These are phyloP conservation scores for Curvularia hawaiiensis DNA, from an alignment of 2,329 filamentous ascomycete genomes.

Conservation along the genomic window DNA sequence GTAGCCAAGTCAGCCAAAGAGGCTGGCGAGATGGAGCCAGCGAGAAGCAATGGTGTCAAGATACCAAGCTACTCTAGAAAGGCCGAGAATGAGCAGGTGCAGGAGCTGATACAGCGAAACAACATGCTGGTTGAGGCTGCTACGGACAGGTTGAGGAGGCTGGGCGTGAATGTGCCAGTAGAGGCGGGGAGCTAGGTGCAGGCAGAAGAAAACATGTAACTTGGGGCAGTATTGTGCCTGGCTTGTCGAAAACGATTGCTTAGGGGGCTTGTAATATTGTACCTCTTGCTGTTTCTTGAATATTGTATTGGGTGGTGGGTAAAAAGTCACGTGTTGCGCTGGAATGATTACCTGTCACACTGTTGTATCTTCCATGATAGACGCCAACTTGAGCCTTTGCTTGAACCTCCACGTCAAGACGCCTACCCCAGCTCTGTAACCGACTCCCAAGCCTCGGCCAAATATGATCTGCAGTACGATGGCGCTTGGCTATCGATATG, in stretches of 20 bases:
- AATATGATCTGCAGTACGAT: slow-evolving; percentile 1
- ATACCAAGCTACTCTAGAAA: slow-evolving; percentile 43
- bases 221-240: not conserved
- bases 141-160: slow-evolving; percentile 31
- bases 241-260: not conserved
- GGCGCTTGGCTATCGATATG: slow-evolving; percentile 13
- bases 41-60: slow-evolving; percentile 25
- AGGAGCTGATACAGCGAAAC: slow-evolving; percentile 41
- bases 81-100: slow-evolving; percentile 42
- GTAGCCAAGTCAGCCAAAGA: slow-evolving; percentile 21
- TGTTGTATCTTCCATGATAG: not conserved
- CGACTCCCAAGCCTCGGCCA: not conserved
- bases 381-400: not conserved
- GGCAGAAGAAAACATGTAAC: not conserved
- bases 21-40: slow-evolving; percentile 20
- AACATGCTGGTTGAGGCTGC: slow-evolving; percentile 43
- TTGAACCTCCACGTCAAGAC: not conserved
- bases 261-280: not conserved
- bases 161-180: slow-evolving; percentile 35
- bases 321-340: not conserved
- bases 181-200: slow-evolving; percentile 4
- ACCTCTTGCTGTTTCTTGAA: not conserved
- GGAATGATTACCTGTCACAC: not conserved
- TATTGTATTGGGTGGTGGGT: not conserved
- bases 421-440: not conserved